phyloP scores from a whole-genome alignment of 768 basidiomycete genomes.

The Boletus reticulatus region DNA sequence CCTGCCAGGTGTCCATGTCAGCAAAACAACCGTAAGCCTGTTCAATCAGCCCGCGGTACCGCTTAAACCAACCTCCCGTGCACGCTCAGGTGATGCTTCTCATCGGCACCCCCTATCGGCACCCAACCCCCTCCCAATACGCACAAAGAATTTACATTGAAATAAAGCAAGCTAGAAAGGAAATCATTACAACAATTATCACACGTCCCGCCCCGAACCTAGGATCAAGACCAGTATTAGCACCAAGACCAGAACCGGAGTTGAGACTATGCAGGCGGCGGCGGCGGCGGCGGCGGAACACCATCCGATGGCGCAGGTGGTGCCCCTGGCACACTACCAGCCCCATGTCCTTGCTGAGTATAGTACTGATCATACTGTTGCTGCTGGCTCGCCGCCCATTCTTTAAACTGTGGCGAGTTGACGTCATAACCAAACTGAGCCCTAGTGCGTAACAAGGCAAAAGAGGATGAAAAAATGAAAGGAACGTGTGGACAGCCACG shows the following conservation, averaged over 20 bases:
- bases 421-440: constrained; percentile 86
- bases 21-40: no score
- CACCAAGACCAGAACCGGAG: background rate
- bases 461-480: background rate
- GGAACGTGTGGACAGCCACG: constrained; percentile 23
- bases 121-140: background rate
- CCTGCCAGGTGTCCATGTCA: no score
- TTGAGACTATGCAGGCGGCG: constrained; percentile 26
- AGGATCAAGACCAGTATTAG: background rate
- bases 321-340: constrained; percentile 19
- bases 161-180: constrained; percentile 29
- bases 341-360: constrained; percentile 51
- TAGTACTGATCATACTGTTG: constrained; percentile 80
- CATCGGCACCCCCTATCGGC: no score
- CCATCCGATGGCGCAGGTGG: constrained; percentile 26
- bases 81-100: no score
- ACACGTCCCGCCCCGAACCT: background rate
- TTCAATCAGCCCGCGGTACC: no score
- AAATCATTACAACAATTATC: constrained; percentile 20
- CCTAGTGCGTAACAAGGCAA: constrained; percentile 38
- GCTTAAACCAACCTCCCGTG: no score
- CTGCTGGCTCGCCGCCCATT: constrained; percentile 65
- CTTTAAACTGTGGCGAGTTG: constrained; percentile 77
- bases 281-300: constrained; percentile 13
- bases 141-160: constrained; percentile 28